Base-by-base conservation (phyloP, 2,329 filamentous ascomycete species). In the Alternaria triticimaculans region DNA sequence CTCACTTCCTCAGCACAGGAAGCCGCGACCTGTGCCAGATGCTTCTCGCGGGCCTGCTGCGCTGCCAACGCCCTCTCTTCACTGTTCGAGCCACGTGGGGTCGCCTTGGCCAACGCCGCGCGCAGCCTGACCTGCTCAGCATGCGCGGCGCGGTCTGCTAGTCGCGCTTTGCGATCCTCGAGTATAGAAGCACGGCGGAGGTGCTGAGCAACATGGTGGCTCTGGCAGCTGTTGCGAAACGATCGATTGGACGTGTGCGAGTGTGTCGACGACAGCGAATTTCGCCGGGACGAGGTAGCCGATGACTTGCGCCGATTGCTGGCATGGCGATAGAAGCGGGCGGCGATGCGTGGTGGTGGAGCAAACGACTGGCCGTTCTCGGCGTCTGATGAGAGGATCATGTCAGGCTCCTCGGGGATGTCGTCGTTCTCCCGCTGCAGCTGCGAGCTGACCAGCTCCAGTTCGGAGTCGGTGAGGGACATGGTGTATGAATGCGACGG, bases 1-100 rank as follows among this genome's bases (percentile, higher is more conserved):
- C 91, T 89, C 15, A 96, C 92, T 77, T 96, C 92, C 78, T 94
- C 92, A 20, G 92, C 92, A 75, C 92, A 95, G 64, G 88, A 87
- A 53, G 92, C 91, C 5, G 92, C 91, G 46, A 95, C 94, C 77
- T 94, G 92, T 9, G 91, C 92, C 18, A 96, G 81, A 71, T 94
- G 93, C 71, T 91, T 91, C 81, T 95, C 91, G 62, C 93, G 87
- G 1, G 92, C 90, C 68, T 93, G 87, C 66, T 93, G 89, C 6
- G 92, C 92, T 6, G 92, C 92, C 62, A 94, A 81, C 4, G 92
- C 91, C 55, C 90, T 86, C 79, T 94, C 92, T 77, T 95, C 92
- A 48, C 89, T 92, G 58, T 89, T 85, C 3, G 87, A 88, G 30
- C 83, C 87, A 69, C 90, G 88, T 20, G 89, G 87, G 7, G 88